These are phyloP conservation scores for Pseudonectria buxi DNA, from an alignment of 2,329 filamentous ascomycete genomes.

Conservation along the genomic window DNA sequence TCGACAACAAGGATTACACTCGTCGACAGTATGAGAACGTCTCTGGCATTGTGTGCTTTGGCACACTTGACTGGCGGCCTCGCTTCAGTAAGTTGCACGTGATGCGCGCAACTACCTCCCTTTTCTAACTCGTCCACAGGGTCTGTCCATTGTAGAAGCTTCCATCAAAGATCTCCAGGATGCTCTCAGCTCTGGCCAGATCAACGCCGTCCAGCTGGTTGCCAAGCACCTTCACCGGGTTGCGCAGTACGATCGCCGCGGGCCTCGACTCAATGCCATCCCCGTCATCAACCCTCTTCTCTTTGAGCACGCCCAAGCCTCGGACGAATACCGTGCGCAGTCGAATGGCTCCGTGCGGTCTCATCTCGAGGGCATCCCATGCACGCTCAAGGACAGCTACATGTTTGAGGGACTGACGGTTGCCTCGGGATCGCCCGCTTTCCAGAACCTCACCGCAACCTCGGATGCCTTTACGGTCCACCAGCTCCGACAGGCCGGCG, in stretches of 20 bases:
- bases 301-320: conserved; percentile 22
- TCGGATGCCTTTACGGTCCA: conserved; percentile 46
- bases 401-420: conserved; percentile 47
- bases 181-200: conserved; percentile 7
- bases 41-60: too few relatives aligned
- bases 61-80: too few relatives aligned
- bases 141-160: conserved; percentile 16
- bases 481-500: conserved; percentile 33
- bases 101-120: too few relatives aligned
- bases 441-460: conserved; percentile 40
- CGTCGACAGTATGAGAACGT: too few relatives aligned
- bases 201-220: conserved; percentile 23
- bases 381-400: conserved; percentile 52
- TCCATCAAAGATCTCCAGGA: conserved; percentile 18
- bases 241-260: conserved; percentile 19
- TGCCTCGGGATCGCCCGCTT: conserved; percentile 48
- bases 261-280: conserved; percentile 20
- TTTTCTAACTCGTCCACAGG: too few relatives aligned
- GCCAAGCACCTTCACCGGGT: conserved; percentile 21
- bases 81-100: too few relatives aligned
- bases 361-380: conserved; percentile 49
- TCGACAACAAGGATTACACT: too few relatives aligned
- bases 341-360: conserved; percentile 3
- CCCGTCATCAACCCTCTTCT: conserved; percentile 18
- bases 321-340: conserved; percentile 20